Evolutionary conservation across 108 stramenopile genomes (phyloP).

Genomic region (Cafeteria roenbergensis): DNA sequence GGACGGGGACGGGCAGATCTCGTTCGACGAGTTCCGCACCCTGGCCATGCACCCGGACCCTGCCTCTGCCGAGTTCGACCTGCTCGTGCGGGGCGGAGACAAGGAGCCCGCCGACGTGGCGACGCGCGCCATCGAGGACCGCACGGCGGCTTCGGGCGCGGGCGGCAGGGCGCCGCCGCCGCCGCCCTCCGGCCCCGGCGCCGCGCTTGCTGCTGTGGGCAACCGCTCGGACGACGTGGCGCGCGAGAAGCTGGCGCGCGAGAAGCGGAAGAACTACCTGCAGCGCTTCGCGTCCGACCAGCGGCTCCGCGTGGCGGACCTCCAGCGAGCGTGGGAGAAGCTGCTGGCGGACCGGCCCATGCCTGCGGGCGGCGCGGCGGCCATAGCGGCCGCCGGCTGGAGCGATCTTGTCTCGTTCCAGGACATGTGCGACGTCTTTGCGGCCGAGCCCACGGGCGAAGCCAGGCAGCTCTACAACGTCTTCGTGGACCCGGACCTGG

Average conservation of each 20-base stretch:
- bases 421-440: constrained; percentile 36
- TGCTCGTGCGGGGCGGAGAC: constrained; percentile 7
- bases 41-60: constrained; percentile 59
- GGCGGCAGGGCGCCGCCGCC: constrained; percentile 13
- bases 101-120: constrained; percentile 17
- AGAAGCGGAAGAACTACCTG: background rate
- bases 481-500: constrained; percentile 25
- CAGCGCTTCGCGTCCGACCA: background rate
- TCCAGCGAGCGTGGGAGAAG: no score
- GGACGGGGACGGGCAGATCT: constrained; percentile 67
- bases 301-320: background rate
- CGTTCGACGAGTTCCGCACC: constrained; percentile 52
- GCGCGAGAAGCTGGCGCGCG: background rate
- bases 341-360: no score
- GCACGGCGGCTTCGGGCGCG: constrained; percentile 5
- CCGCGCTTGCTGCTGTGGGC: background rate
- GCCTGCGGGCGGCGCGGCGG: no score
- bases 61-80: constrained; percentile 40
- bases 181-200: background rate
- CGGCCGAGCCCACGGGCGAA: constrained; percentile 49
- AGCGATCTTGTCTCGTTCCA: constrained; percentile 24
- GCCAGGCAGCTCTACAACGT: constrained; percentile 46
- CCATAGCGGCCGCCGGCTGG: background rate
- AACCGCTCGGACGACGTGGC: background rate
- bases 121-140: constrained; percentile 1